Conservation (phyloP, 768 basidiomycete genomes). For the Lepiota brunneoincarnata region DNA sequence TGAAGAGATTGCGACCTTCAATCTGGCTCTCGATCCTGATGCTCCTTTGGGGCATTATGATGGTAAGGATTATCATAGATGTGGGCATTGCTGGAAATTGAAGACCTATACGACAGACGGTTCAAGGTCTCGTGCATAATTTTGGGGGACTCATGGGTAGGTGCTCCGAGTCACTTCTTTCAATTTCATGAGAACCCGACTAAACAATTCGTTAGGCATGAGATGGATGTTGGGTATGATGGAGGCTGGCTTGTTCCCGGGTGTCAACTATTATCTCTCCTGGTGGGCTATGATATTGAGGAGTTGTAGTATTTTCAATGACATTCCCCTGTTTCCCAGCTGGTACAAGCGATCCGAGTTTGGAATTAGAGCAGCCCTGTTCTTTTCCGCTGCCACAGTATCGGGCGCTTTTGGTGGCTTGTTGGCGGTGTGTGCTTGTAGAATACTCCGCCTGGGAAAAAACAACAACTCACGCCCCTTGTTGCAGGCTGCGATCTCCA, state of each 20-base stretch:
- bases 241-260: constrained; percentile 67
- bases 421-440: constrained; percentile 48
- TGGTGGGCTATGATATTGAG: constrained; percentile 43
- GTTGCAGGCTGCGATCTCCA: constrained; percentile 56
- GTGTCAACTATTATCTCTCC: constrained; percentile 72
- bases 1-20: constrained; percentile 73
- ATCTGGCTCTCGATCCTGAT: constrained; percentile 76
- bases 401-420: constrained; percentile 83
- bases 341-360: constrained; percentile 74
- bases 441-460: background rate
- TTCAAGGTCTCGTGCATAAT: constrained; percentile 69
- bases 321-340: constrained; percentile 18
- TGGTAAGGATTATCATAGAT: constrained; percentile 40
- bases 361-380: constrained; percentile 62
- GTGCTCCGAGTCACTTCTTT: constrained; percentile 14
- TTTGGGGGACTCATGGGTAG: constrained; percentile 66
- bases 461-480: background rate
- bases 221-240: constrained; percentile 71
- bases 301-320: background rate
- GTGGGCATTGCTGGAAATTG: background rate
- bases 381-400: constrained; percentile 77
- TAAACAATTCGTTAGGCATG: constrained; percentile 42
- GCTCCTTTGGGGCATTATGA: constrained; percentile 73
- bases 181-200: background rate
- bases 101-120: constrained; percentile 43